Conservation (phyloP, 768 basidiomycete species). For the Pholiota conissans region DNA sequence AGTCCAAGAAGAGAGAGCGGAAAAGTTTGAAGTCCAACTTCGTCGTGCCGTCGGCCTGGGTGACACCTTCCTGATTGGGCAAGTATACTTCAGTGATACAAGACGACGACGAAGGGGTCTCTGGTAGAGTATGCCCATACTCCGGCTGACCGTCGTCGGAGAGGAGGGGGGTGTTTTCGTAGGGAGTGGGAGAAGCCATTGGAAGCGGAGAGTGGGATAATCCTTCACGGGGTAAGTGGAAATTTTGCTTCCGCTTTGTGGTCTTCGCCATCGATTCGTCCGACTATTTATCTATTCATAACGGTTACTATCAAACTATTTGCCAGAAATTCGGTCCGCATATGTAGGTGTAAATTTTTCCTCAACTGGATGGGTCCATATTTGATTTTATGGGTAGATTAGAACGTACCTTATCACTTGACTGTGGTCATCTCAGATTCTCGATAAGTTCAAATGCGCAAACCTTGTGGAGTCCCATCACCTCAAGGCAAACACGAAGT, state of each 20-base stretch:
- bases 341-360: neutral
- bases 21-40: constrained; percentile 37
- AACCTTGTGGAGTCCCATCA: constrained; percentile 30
- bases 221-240: constrained; percentile 7
- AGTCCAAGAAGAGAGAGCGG: constrained; percentile 51
- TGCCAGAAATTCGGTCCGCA: constrained; percentile 5
- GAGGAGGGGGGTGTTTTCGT: constrained; percentile 21
- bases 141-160: neutral
- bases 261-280: neutral
- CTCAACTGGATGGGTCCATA: neutral
- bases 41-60: constrained; percentile 20
- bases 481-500: constrained; percentile 55
- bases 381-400: neutral
- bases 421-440: constrained; percentile 15
- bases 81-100: constrained; percentile 15
- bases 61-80: constrained; percentile 30
- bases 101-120: constrained; percentile 19
- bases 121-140: constrained; percentile 2
- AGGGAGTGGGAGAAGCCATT: constrained; percentile 13
- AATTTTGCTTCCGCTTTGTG: constrained; percentile 9
- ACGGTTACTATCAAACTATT: neutral
- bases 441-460: constrained; percentile 14
- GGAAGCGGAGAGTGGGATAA: constrained; percentile 7
- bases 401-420: constrained; percentile 22
- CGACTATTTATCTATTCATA: constrained; percentile 14